Evolutionary conservation across 345 rosid genomes (phyloP).

Genomic region (Murraya paniculata): DNA sequence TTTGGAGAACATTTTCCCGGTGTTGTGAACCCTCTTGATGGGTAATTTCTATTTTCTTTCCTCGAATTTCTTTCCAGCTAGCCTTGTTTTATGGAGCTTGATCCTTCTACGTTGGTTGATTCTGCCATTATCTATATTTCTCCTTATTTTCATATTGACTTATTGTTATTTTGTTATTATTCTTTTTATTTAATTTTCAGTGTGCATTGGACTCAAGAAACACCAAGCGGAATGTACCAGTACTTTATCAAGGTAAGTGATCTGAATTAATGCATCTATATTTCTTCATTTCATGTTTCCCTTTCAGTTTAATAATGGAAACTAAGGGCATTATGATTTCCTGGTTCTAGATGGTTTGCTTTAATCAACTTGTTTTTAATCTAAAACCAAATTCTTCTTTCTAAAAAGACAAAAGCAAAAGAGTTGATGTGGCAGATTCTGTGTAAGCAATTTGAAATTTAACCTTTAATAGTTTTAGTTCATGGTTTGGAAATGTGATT

Average conservation of each 20-base stretch:
- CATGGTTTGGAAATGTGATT: not conserved
- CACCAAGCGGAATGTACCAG: constrained; percentile 82
- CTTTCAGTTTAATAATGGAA: not conserved
- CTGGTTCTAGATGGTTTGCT: not conserved
- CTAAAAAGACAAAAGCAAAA: not conserved
- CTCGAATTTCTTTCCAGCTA: constrained; percentile 3
- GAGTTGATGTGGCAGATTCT: not conserved
- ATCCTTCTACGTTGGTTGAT: not conserved
- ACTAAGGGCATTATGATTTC: not conserved
- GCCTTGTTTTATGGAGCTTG: constrained; percentile 9
- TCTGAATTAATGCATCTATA: constrained; percentile 12
- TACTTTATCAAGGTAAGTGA: constrained; percentile 81
- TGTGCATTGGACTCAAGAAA: constrained; percentile 72
- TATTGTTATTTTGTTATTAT: not conserved
- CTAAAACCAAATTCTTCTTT: not conserved
- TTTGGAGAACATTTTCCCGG: constrained; percentile 93
- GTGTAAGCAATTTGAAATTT: constrained; percentile 1
- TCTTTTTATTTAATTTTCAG: constrained; percentile 35
- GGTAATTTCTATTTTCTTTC: constrained; percentile 38
- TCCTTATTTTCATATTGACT: not conserved
- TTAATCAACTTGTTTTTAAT: not conserved
- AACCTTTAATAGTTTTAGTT: not conserved
- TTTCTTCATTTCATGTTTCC: not conserved
- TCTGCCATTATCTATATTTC: constrained; percentile 5
- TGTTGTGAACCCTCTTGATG: constrained; percentile 91